Percentiles rank a stretch among this genome's conserved stretches.
phyloP scores from a whole-genome alignment of 352 stramenopile genomes.

The Thraustochytrium sp. region DNA sequence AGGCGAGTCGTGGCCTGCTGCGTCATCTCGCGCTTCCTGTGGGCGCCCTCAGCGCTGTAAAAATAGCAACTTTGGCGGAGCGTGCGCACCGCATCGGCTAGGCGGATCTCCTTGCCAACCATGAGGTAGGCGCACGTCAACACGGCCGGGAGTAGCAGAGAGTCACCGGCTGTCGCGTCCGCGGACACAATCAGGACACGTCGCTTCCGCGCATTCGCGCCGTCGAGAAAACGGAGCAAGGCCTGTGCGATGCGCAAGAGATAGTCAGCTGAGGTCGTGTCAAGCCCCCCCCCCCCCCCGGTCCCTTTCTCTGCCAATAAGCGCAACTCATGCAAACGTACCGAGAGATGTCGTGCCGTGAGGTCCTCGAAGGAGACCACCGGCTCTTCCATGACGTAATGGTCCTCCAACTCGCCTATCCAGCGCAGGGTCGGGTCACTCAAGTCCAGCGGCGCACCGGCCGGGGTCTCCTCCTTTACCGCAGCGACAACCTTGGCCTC shows the following conservation, averaged over 20 bases:
- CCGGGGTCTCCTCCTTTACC: too few species aligned
- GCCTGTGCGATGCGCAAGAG: neutral
- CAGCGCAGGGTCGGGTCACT: neutral
- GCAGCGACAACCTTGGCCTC: too few species aligned
- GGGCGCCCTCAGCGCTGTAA: neutral
- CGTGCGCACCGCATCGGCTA: neutral
- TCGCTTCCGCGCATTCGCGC: neutral
- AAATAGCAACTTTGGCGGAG: conserved; percentile 27
- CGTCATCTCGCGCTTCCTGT: neutral
- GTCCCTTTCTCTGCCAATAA: neutral
- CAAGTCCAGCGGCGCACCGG: neutral
- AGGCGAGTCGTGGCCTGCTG: neutral
- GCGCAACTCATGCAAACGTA: neutral
- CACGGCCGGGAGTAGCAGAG: neutral
- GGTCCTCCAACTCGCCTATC: neutral
- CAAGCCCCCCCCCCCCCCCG: too few species aligned
- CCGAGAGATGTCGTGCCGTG: neutral
- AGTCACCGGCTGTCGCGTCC: neutral
- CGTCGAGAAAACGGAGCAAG: neutral
- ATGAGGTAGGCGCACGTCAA: neutral
- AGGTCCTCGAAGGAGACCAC: neutral
- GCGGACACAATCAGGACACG: neutral
- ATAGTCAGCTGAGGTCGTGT: too few species aligned
- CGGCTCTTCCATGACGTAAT: neutral
- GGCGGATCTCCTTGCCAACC: neutral